These are phyloP conservation scores for Arthrocladium fulminans DNA, from an alignment of 2,329 filamentous ascomycete species.

Conservation along the genomic window DNA sequence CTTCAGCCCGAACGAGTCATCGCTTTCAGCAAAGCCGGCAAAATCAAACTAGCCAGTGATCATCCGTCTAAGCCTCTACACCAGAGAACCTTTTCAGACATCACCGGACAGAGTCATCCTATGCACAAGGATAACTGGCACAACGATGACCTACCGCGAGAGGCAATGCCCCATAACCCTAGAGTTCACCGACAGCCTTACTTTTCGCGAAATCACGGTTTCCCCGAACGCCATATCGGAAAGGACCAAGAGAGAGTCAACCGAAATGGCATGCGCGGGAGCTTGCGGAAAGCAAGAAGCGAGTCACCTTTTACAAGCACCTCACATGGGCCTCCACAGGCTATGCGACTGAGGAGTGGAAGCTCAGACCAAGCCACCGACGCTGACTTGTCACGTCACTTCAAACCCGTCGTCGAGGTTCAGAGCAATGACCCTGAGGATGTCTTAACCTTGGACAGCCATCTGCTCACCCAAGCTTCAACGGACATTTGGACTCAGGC, in stretches of 20 bases:
- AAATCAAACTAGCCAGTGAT: conserved; percentile 7
- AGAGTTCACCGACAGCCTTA: background rate
- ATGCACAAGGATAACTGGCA: conserved; percentile 7
- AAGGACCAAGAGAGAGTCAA: background rate
- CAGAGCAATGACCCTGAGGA: background rate
- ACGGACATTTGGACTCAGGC: conserved; percentile 21
- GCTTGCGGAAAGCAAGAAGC: conserved; percentile 1
- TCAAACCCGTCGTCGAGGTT: background rate
- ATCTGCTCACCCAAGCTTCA: conserved; percentile 4
- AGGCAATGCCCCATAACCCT: conserved; percentile 7
- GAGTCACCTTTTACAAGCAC: conserved; percentile 2
- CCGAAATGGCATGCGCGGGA: background rate
- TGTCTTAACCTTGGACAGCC: conserved; percentile 12
- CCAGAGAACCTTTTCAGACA: conserved; percentile 6
- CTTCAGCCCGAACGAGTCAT: background rate
- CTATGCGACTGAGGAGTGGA: background rate
- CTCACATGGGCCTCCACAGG: background rate
- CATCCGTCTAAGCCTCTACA: background rate
- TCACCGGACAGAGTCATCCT: background rate
- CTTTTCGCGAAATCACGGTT: conserved; percentile 7
- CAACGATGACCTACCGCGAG: background rate
- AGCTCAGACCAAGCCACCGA: background rate
- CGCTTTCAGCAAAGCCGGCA: conserved; percentile 9
- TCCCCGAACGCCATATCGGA: background rate
- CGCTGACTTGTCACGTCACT: background rate